phyloP scores from a whole-genome alignment of 352 stramenopile genomes.

The Blastocystis sp. region DNA sequence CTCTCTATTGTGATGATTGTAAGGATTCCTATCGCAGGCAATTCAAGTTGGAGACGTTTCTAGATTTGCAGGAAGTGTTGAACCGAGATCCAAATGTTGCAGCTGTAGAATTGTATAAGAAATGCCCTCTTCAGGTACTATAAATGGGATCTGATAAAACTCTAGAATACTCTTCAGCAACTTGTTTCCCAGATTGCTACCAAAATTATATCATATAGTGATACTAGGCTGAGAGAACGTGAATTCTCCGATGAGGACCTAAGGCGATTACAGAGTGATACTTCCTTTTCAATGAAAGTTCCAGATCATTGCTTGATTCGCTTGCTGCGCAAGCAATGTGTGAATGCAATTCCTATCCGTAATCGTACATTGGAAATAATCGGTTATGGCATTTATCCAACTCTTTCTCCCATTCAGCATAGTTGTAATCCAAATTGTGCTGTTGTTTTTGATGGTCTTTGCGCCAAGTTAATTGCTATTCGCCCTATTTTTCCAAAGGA shows the following conservation, averaged over 20 bases:
- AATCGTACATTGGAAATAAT: neutral
- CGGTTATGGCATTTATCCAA: conserved; percentile 24
- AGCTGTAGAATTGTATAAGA: too few species aligned
- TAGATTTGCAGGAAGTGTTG: neutral
- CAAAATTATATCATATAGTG: neutral
- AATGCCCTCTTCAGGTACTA: too few species aligned
- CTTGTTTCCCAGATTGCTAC: too few species aligned
- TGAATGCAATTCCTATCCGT: neutral
- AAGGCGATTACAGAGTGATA: neutral
- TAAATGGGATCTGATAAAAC: too few species aligned
- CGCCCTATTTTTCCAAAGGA: neutral
- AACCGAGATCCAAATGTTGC: neutral
- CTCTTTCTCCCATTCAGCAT: neutral
- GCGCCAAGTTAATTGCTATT: neutral
- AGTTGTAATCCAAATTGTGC: conserved; percentile 5
- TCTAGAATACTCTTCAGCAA: too few species aligned
- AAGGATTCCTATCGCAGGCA: neutral
- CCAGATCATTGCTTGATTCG: neutral
- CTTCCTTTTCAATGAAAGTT: neutral
- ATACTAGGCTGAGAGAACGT: neutral
- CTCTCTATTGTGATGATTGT: too few species aligned
- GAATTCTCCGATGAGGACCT: neutral
- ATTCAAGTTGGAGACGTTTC: neutral
- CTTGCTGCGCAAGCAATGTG: neutral
- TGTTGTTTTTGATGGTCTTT: neutral